Base-by-base conservation (phyloP, 768 basidiomycete species). In the Tricholomella constricta region DNA sequence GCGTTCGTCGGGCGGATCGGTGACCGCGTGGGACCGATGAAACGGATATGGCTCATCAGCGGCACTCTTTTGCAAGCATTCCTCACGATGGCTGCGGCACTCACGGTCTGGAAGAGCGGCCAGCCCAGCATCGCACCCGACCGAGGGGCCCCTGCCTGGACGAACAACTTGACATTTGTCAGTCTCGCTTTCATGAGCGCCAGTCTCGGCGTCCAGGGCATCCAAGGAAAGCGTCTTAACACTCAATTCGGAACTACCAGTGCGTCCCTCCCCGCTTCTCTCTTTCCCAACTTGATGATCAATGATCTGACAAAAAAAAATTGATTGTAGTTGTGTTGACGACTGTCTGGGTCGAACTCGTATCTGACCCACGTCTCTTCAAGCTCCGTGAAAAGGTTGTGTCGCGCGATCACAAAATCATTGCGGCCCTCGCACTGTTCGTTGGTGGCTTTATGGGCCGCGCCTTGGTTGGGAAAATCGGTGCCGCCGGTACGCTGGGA, bases 271-370 rank as follows among this genome's bases (percentile, higher is more conserved):
- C 25, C 14, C 70, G 20, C 48, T 31, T 22, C 15, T 36, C 55
- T 34, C 26, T 48, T 15, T n/a, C n/a, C n/a, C n/a, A n/a, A n/a
- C n/a, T n/a, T n/a, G n/a, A 42, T 10, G 8, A 27, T 26, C 31
- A 14, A 35, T 22, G 15, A 29, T 35, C 36, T 17, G 14, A 15
- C 50, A 11, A 26, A 55, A 10, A 48, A 4, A 35, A n/a, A n/a
- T n/a, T 38, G 8, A 19, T 35, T 37, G 38, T 65, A 84, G 89
- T 92, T 57, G 89, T 93, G 38, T 76, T 94, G 9, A 94, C 92
- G 14, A 90, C 89, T 15, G 81, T 92, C 51, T 94, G 91, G 91
- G 90, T 91, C 59, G 92, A 94, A 61, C 81, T 94, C 43, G 79
- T 89, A 78, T 85, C 85, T 45, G 90, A 92, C 66, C 91, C 91